Base-by-base conservation (phyloP, 768 basidiomycete species). In the Termitomyces eurrhizus region DNA sequence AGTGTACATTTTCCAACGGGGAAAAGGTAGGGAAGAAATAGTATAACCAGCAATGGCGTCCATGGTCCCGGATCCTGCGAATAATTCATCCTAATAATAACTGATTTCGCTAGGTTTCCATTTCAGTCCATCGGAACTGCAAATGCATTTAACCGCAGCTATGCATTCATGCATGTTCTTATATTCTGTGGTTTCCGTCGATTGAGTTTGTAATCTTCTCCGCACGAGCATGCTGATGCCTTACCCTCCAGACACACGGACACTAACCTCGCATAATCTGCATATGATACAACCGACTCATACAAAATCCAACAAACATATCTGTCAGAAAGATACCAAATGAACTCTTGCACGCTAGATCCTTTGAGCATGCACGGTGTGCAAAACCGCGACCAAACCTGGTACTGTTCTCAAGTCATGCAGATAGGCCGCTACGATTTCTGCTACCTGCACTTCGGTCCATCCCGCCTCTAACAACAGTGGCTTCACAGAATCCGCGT, bases 321-420 rank as follows among this genome's bases (percentile, higher is more conserved):
- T 35, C 36, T 46, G 44, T 36, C 8, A n/a, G 24, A 26, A 21
- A 46, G 24, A 46, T 24, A 6, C 33, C n/a, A 44, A 32, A 33
- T 7, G 8, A 24, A 37, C 9, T 42, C 41, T 37, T 44, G n/a
- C 50, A n/a, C 6, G 1, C 37, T 60, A 60, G 11, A 56, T 42
- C 24, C 41, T 50, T 24, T 24, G 61, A 24, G 80, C 81, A 72
- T 82, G 77, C 37, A 85, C 85, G 1, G 80, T 78, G 63, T 80
- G 75, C 65, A 83, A 80, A 7, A 76, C 72, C 44, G 70, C 71
- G 1, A 82, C 77, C 65, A 89, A 68, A 1, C 86, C 87, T 11
- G 63, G 68, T 11, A 79, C 75, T 6, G 61, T 69, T 56, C 72
- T 66, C 58, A 88, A 68, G 65, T 89, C 88, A 12, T 72, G 69